phyloP scores from a whole-genome alignment of 1,139 yeast genomes.

The Spencermartinsiella ligniputridi region DNA sequence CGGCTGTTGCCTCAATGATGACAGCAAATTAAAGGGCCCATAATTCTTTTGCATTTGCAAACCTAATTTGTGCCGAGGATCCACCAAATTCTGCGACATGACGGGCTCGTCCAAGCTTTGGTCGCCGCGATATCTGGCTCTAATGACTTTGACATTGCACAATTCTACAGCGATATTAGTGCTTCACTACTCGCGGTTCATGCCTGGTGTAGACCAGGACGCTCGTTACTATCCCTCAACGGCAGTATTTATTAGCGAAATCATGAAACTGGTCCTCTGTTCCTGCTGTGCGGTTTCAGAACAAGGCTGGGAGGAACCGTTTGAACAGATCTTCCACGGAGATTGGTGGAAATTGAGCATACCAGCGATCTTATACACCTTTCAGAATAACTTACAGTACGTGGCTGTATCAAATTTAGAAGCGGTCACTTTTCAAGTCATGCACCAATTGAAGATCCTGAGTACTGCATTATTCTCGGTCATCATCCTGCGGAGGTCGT shows the following conservation, averaged over 20 bases:
- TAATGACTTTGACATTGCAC: constrained; percentile 2
- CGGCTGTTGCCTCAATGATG: no score
- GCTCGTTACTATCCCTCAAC: constrained; percentile 35
- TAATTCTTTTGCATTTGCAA: no score
- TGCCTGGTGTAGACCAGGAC: constrained; percentile 30
- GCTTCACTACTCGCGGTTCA: constrained; percentile 36
- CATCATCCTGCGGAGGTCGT: constrained; percentile 28
- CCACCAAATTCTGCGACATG: no score
- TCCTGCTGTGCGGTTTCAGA: constrained; percentile 18
- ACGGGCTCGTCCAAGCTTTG: not conserved
- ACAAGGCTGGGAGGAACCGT: constrained; percentile 22
- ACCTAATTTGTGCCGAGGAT: no score
- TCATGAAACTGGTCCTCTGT: constrained; percentile 32
- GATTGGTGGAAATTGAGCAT: constrained; percentile 36
- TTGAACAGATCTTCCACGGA: constrained; percentile 25
- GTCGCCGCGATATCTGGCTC: not conserved
- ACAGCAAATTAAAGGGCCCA: no score
- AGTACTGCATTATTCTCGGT: constrained; percentile 38
- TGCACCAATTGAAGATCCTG: constrained; percentile 36
- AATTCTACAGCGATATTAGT: constrained; percentile 16
- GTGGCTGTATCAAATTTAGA: constrained; percentile 37
- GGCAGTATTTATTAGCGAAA: constrained; percentile 36
- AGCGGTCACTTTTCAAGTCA: constrained; percentile 38
- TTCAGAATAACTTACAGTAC: constrained; percentile 36
- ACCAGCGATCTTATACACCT: constrained; percentile 35